Percentiles rank a stretch among this genome's conserved stretches.
phyloP scores from a whole-genome alignment of 1,284 basidiomycete species.

The Pseudozyma sp. region DNA sequence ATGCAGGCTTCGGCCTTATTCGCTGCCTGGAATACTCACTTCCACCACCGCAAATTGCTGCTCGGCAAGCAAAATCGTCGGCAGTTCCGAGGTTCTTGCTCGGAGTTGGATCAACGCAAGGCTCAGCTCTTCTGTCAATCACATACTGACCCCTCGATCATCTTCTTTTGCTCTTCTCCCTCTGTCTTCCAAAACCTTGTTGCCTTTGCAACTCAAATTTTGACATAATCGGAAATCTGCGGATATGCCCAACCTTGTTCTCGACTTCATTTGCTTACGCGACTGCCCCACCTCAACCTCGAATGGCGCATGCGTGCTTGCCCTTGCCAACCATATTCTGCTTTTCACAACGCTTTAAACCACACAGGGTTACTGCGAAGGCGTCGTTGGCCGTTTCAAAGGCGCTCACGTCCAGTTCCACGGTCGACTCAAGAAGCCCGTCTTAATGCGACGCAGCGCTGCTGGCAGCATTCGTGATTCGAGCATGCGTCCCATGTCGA shows the following conservation, averaged over 20 bases:
- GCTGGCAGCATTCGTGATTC: conserved; percentile 56
- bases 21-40: too few relatives aligned
- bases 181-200: background rate
- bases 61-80: too few relatives aligned
- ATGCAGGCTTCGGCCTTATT: background rate
- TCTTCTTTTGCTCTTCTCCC: conserved; percentile 2
- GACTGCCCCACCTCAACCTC: background rate
- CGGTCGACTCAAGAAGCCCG: conserved; percentile 81
- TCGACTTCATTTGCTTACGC: conserved; percentile 8
- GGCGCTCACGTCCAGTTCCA: conserved; percentile 79
- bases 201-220: too few relatives aligned
- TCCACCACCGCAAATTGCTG: too few relatives aligned
- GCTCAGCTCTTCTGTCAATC: background rate
- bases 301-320: background rate
- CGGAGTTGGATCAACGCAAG: too few relatives aligned
- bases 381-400: conserved; percentile 85
- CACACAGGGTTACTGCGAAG: conserved; percentile 81
- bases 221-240: too few relatives aligned
- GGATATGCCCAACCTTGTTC: background rate
- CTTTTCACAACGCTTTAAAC: background rate
- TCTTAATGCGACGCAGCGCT: conserved; percentile 70
- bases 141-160: conserved; percentile 2
- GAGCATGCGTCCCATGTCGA: conserved; percentile 59
- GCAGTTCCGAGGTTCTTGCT: too few relatives aligned
- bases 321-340: background rate